Evolutionary conservation across 2,329 filamentous ascomycete species (phyloP), one percentile per base, ranked within the genome.

Genomic region (Colletotrichum australisinense): DNA sequence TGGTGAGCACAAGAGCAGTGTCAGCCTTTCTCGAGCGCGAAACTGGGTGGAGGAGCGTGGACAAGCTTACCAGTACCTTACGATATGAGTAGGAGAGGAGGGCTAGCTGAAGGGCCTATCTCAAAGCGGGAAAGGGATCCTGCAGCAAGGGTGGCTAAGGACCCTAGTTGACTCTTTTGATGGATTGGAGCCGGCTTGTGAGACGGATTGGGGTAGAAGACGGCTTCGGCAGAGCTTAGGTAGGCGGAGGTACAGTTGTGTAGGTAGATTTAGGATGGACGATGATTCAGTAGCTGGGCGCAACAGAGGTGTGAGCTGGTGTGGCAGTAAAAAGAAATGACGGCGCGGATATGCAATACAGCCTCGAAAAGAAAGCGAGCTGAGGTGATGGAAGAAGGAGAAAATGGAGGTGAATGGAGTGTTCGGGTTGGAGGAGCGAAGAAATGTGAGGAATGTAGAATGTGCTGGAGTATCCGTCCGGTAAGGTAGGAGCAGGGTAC

Each of bases 91-190:
- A 65, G 8, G 22, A 30, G 30, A 35, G 32, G 32, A 46, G 49
- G 28, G 57, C 56, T 57, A 73, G 60, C 55, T 62, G 35, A 60
- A 16, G 30, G 30, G 35, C 35, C 60, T 71, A 71, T 62, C 67
- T 57, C 46, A 42, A 65, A 46, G 60, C 71, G 62, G 62, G 67
- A 70, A 55, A 69, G 12, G 32, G 70, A n/a, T 46, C 42, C 63
- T 64, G 67, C 67, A 66, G 71, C 67, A 73, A 66, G 60, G 66
- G 58, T 64, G 63, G 14, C 26, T 63, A 63, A 67, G 26, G 55
- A 46, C 60, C 30, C 56, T 69, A 70, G 66, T 60, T 70, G 70
- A 49, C 49, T 32, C 14, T 30, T 42, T 49, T 63, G 55, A 28
- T 49, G 66, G 26, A 56, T 58, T 53, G 24, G 30, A 60, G 30